Evolutionary conservation across 148 eudicot species (phyloP), one percentile per base, ranked within the genome.

Genomic region (Selenicereus undatus): DNA sequence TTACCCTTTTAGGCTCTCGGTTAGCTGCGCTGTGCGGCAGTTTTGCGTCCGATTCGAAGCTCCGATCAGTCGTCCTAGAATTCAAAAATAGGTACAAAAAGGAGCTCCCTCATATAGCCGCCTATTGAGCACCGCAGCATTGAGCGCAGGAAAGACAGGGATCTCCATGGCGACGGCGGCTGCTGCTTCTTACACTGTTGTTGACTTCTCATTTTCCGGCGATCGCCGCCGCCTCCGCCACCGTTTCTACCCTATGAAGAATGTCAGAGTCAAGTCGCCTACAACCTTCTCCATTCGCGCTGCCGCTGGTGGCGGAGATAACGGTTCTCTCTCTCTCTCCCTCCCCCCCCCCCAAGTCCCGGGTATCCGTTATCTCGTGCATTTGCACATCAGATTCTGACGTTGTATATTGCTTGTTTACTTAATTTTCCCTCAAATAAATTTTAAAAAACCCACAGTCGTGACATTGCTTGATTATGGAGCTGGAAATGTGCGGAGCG

Each of bases 391-490:
- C 43, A 39, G 43, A 22, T 52, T 43, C 10, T 79, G 52, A 30
- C 20, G 18, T 39, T 71, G 54, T 36, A 12, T 42, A 12, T 32
- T 36, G 11, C 29, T 20, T 77, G 30, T 42, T 30, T 32, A 18
- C 62, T 32, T 52, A 20, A 10, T 20, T 39, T 39, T 5, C 43
- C 43, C 43, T 7, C 43, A 39, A 39, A 32, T 2, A 32, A 32
- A 32, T 5, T 26, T 60, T 73, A 17, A 7, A 14, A 66, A 58
- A 86, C 32, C 32, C 32, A 32, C 32, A 96, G 99, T 89, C 73
- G 99, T 96, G 74, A 96, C 95, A 11, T 69, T 96, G 83, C 95
- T 96, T 73, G 99, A 96, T 88, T 96, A 96, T 72, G 99, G 99
- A 6, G 99, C 99, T 85, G 99, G 99, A 24, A 96, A 96, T 86